A percentile compares a stretch with the other conserved stretches of the same genome.
These are phyloP conservation scores for Fusarium sp. DNA, from an alignment of 2,329 filamentous ascomycete species.

Conservation along the genomic window DNA sequence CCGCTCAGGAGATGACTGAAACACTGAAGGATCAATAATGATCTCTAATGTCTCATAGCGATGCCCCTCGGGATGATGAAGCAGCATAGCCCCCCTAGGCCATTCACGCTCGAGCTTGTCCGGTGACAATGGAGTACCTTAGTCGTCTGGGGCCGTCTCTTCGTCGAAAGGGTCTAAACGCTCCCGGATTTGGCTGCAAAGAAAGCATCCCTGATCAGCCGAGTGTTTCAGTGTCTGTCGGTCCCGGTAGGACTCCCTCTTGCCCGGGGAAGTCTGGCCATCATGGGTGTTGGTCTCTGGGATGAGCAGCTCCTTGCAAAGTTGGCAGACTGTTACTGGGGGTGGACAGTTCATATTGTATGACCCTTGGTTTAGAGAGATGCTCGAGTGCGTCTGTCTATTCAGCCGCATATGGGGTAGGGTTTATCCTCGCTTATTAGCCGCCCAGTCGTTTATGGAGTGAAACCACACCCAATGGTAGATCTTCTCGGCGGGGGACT, in stretches of 20 bases:
- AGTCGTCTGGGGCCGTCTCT: background rate
- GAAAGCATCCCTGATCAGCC: background rate
- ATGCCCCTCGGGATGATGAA: background rate
- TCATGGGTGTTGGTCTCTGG: background rate
- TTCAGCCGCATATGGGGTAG: background rate
- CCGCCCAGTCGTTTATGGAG: background rate
- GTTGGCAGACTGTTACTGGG: background rate
- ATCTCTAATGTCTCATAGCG: background rate
- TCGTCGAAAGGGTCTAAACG: background rate
- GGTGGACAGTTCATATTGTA: background rate
- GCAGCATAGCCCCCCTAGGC: background rate
- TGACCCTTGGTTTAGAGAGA: background rate
- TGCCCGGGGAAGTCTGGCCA: background rate
- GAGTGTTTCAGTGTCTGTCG: background rate
- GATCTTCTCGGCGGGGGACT: background rate
- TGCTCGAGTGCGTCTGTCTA: background rate
- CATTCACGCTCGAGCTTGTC: background rate
- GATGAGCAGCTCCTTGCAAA: background rate
- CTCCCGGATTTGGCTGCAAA: conserved; percentile 3
- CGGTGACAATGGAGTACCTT: background rate
- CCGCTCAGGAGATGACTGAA: background rate
- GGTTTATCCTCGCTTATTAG: background rate
- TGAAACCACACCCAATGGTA: background rate
- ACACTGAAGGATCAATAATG: background rate
- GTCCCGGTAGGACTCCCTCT: background rate